Evolutionary conservation across 768 basidiomycete genomes (phyloP), one percentile per base, ranked within the genome.

Genomic region (Mycena leptocephala): DNA sequence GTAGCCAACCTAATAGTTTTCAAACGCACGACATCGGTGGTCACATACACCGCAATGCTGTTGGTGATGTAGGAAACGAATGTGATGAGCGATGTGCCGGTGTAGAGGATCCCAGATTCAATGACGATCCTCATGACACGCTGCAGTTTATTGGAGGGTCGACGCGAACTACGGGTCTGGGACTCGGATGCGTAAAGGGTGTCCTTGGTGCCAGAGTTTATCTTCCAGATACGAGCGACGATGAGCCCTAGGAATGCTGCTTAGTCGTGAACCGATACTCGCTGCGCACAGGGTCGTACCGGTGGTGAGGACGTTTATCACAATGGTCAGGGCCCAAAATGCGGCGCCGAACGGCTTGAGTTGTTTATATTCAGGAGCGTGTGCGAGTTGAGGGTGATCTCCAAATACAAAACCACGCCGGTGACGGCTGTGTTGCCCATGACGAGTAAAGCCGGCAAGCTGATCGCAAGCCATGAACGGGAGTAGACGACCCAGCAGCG

Each of bases 401-500:
- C 63, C 5, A 76, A 2, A n/a, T 24, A 48, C 6, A 76, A 13
- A 0, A 9, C 28, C 20, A 71, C 9, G 0, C 32, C 70, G 20
- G 39, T 71, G 53, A 55, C 53, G 53, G 64, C 72, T 22, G 59
- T 24, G 30, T 41, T 43, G 9, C 33, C 68, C n/a, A 61, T 4
- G 13, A n/a, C 41, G 43, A 76, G 59, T 14, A 76, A 5, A 26
- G 72, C 16, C 10, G 72, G 56, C 7, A 76, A 16, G 14, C 41
- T 26, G 26, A 74, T 26, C 0, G 28, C 58, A 43, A 11, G 30
- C 75, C 75, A 76, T 4, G 70, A 76, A 4, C 33, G 28, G 2
- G 32, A 48, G 70, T 76, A 72, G 26, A 67, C 75, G 3, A 72
- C 20, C 62, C 62, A 76, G 30, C 70, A 76, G 6, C 75, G 62